A percentile compares a stretch with the other conserved stretches of the same genome.
These are phyloP conservation scores for Melaleuca alternifolia DNA, from an alignment of 345 rosid genomes.

Conservation along the genomic window DNA sequence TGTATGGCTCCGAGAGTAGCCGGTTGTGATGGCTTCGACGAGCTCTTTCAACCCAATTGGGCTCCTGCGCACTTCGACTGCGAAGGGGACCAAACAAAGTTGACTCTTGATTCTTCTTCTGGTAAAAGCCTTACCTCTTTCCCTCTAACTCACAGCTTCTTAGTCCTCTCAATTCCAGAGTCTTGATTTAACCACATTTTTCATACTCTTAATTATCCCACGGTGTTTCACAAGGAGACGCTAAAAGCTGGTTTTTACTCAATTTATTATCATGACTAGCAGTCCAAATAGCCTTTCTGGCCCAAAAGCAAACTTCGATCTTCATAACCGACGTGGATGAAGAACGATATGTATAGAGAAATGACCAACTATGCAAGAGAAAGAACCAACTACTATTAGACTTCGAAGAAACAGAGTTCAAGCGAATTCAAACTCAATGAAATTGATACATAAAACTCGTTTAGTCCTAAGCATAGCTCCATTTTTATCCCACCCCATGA, in stretches of 20 bases:
- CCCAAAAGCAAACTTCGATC: not conserved
- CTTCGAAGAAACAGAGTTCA: not conserved
- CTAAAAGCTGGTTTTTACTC: not conserved
- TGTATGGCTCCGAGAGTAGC: not conserved
- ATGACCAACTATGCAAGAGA: not conserved
- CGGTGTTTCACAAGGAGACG: not conserved
- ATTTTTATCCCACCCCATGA: not conserved
- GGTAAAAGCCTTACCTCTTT: not conserved
- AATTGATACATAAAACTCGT: not conserved
- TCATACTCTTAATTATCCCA: not conserved
- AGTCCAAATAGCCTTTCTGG: not conserved
- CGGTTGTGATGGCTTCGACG: not conserved
- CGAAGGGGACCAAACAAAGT: not conserved
- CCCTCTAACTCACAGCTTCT: not conserved
- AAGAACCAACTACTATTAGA: not conserved
- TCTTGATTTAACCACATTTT: not conserved
- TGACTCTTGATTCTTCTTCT: constrained; percentile 7
- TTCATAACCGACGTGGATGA: not conserved
- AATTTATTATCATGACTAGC: not conserved
- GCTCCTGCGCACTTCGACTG: constrained; percentile 1
- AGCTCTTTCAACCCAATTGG: constrained; percentile 8
- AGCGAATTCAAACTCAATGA: not conserved
- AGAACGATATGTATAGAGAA: not conserved
- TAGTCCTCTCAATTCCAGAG: not conserved
- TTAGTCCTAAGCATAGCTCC: not conserved